Evolutionary conservation across 257 asterid species (phyloP).

Genomic region (Solanum appendiculatum): DNA sequence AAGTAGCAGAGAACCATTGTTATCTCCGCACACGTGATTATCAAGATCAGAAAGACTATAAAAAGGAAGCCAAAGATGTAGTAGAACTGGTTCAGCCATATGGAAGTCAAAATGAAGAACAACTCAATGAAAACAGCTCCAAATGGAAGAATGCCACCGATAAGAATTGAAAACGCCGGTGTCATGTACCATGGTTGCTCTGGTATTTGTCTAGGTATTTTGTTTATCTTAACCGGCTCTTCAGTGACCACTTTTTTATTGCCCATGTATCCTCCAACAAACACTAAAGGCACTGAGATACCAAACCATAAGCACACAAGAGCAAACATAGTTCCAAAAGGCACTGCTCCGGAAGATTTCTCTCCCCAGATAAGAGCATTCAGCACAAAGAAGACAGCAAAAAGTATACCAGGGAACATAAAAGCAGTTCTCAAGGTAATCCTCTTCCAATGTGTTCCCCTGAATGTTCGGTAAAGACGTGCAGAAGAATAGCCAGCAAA

Average conservation of each 20-base stretch:
- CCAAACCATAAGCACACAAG: slow-evolving; percentile 86
- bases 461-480: slow-evolving; percentile 61
- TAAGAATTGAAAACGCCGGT: slow-evolving; percentile 61
- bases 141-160: slow-evolving; percentile 82
- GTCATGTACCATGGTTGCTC: slow-evolving; percentile 93
- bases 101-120: slow-evolving; percentile 83
- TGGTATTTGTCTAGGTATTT: slow-evolving; percentile 73
- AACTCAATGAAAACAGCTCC: slow-evolving; percentile 87
- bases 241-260: slow-evolving; percentile 52
- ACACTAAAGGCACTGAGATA: slow-evolving; percentile 71
- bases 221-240: slow-evolving; percentile 79
- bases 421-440: slow-evolving; percentile 67
- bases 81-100: slow-evolving; percentile 87
- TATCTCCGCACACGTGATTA: slow-evolving; percentile 75
- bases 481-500: slow-evolving; percentile 78
- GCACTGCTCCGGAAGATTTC: slow-evolving; percentile 81
- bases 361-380: slow-evolving; percentile 79
- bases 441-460: slow-evolving; percentile 77
- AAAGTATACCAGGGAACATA: slow-evolving; percentile 79
- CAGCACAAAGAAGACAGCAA: slow-evolving; percentile 55
- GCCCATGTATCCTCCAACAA: slow-evolving; percentile 75
- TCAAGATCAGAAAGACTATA: slow-evolving; percentile 67
- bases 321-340: slow-evolving; percentile 80
- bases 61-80: slow-evolving; percentile 84
- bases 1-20: slow-evolving; percentile 86